phyloP scores from a whole-genome alignment of 345 rosid species.

The Eucalyptus globulus region DNA sequence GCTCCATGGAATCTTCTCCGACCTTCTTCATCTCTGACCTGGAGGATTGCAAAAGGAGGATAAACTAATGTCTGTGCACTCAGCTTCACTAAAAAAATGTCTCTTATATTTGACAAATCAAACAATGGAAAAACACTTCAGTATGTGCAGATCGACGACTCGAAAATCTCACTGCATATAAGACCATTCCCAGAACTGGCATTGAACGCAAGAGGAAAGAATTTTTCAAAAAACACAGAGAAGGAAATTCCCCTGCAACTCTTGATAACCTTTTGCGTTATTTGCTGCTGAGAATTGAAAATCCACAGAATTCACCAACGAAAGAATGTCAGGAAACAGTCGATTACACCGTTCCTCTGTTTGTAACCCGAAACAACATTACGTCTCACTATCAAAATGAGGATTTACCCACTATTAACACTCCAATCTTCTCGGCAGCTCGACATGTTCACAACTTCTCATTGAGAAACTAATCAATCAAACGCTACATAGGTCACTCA shows the following conservation, averaged over 20 bases:
- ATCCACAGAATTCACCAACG: background rate
- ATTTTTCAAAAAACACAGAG: background rate
- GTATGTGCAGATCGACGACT: background rate
- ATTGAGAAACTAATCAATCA: background rate
- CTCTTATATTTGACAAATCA: background rate
- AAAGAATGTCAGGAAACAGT: background rate
- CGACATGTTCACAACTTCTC: background rate
- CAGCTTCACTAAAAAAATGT: background rate
- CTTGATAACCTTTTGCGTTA: background rate
- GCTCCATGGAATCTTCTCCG: conserved; percentile 97
- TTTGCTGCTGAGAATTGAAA: background rate
- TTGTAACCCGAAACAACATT: background rate
- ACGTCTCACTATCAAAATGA: background rate
- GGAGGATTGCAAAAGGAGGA: background rate
- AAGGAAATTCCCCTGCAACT: background rate
- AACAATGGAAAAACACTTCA: background rate
- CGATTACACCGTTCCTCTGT: background rate
- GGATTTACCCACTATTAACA: background rate
- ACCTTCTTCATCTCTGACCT: conserved; percentile 98
- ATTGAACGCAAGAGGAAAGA: background rate
- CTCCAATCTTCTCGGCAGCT: background rate
- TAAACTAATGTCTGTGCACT: background rate
- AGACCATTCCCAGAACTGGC: background rate
- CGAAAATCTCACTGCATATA: background rate
- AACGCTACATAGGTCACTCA: background rate